Evolutionary conservation across 2,329 filamentous ascomycete species (phyloP).

Genomic region (Calycina herbarum): DNA sequence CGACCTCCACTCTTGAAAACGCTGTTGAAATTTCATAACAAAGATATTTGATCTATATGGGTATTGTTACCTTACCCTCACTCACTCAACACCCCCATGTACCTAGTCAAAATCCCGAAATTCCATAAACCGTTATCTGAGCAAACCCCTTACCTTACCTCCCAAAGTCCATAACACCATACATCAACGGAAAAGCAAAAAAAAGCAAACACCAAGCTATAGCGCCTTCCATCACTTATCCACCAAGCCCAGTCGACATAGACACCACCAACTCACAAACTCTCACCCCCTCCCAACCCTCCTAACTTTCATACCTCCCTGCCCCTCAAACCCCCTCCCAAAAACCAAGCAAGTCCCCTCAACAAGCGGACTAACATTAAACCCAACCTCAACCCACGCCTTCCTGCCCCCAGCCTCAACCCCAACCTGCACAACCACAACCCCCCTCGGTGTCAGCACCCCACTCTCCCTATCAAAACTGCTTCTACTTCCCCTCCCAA

Average conservation of each 20-base stretch:
- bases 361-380: not conserved
- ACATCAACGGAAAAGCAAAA: not conserved
- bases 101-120: no score
- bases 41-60: no score
- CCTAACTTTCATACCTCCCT: not conserved
- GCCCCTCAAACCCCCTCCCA: not conserved
- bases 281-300: not conserved
- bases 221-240: not conserved
- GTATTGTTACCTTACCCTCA: no score
- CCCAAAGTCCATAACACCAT: no score
- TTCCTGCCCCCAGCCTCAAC: not conserved
- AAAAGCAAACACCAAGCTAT: not conserved
- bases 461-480: not conserved
- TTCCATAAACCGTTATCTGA: no score
- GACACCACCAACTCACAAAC: no score
- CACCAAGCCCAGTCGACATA: no score
- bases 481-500: not conserved
- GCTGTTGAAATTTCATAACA: no score
- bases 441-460: not conserved
- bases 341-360: constrained; percentile 1
- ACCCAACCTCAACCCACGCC: not conserved
- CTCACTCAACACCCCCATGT: no score
- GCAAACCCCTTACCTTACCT: no score
- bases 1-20: no score
- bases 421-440: not conserved